These are phyloP conservation scores for Pyropia yezoensis DNA, from an alignment of 23 red algal genomes.

Conservation along the genomic window DNA sequence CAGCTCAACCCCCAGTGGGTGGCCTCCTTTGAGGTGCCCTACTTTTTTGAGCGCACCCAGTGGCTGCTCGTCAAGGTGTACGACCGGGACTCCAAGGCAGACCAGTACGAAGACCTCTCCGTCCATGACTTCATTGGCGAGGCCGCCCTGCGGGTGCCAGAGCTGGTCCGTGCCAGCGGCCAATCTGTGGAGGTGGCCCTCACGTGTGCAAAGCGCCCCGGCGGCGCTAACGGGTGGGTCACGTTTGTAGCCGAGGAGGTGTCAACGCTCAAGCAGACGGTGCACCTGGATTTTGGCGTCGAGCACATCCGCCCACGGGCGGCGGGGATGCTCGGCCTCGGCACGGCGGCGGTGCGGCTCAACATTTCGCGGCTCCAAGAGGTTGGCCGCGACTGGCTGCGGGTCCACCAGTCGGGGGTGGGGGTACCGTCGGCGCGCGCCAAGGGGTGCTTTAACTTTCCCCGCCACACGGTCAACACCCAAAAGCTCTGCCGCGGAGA, in stretches of 20 bases:
- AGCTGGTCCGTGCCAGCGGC: slow-evolving; percentile 28
- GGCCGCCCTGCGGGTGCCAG: slow-evolving; percentile 15
- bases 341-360: no score
- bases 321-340: no score
- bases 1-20: slow-evolving; percentile 22
- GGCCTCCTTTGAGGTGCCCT: slow-evolving; percentile 47
- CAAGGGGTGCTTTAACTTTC: no score
- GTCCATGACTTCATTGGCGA: slow-evolving; percentile 39
- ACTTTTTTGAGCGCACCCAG: slow-evolving; percentile 61
- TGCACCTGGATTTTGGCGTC: no score
- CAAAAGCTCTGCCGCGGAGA: no score
- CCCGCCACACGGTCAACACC: no score
- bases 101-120: slow-evolving; percentile 35
- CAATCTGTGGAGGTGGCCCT: slow-evolving; percentile 23
- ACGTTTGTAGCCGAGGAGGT: slow-evolving; percentile 48
- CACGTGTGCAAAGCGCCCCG: not conserved
- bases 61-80: slow-evolving; percentile 47
- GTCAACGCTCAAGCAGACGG: slow-evolving; percentile 22
- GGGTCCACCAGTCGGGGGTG: no score
- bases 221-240: slow-evolving; percentile 7
- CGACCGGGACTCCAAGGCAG: slow-evolving; percentile 29
- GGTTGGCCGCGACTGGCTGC: no score
- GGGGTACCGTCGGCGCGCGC: no score
- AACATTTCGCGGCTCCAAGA: no score
- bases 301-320: no score